Evolutionary conservation across 805 yeast genomes (phyloP).

Genomic region (Candida khao-thaluensis): DNA sequence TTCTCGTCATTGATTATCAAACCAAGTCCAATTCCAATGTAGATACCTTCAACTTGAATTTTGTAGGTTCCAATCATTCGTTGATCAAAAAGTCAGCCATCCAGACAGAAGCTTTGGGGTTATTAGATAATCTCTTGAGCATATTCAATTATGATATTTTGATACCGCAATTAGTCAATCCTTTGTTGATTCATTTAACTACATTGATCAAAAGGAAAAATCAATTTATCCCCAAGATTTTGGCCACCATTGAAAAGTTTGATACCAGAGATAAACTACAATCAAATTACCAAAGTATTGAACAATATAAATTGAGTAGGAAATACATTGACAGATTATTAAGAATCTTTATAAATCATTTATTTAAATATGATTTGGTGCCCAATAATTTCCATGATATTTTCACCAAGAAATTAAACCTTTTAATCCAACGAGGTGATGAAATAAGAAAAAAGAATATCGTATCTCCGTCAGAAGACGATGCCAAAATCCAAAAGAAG

Average conservation of each 20-base stretch:
- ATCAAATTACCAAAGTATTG: slow-evolving; percentile 46
- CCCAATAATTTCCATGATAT: slow-evolving; percentile 32
- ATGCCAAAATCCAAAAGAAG: slow-evolving; percentile 32
- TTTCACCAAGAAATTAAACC: slow-evolving; percentile 27
- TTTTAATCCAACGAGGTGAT: slow-evolving; percentile 37
- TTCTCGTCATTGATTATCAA: slow-evolving; percentile 43
- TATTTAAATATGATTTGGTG: slow-evolving; percentile 32
- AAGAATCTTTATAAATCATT: slow-evolving; percentile 42
- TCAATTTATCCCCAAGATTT: slow-evolving; percentile 53
- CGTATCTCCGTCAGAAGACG: slow-evolving; percentile 26
- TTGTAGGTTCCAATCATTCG: slow-evolving; percentile 60
- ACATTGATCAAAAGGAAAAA: slow-evolving; percentile 67
- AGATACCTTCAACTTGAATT: slow-evolving; percentile 46
- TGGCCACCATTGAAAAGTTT: slow-evolving; percentile 58
- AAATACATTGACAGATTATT: slow-evolving; percentile 64
- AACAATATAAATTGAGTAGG: slow-evolving; percentile 52
- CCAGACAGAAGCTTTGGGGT: slow-evolving; percentile 66
- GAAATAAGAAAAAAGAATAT: slow-evolving; percentile 42
- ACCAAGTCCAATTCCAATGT: slow-evolving; percentile 39
- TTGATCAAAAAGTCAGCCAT: slow-evolving; percentile 53
- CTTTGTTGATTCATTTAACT: slow-evolving; percentile 64
- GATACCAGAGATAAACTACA: slow-evolving; percentile 57
- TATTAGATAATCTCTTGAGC: slow-evolving; percentile 64
- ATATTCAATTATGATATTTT: slow-evolving; percentile 55
- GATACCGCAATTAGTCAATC: slow-evolving; percentile 57